Conservation (phyloP, 805 yeast genomes). For the Yarrowia porcina region DNA sequence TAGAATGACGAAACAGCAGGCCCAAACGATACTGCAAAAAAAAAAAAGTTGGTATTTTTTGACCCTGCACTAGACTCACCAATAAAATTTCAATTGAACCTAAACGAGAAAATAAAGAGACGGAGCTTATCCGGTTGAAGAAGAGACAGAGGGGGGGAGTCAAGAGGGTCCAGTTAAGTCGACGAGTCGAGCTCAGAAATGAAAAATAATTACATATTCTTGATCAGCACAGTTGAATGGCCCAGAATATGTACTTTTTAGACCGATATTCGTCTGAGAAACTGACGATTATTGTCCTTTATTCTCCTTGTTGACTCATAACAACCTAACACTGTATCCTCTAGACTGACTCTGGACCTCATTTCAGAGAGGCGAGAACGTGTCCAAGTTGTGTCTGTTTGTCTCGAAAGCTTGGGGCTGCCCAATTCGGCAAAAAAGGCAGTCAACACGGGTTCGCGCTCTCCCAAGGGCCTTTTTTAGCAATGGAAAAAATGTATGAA, state of each 20-base stretch:
- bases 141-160: background rate
- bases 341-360: background rate
- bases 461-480: background rate
- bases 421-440: background rate
- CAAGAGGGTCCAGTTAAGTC: too few relatives aligned
- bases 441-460: background rate
- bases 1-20: too few relatives aligned
- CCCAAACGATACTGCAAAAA: conserved; percentile 7
- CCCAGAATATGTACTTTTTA: too few relatives aligned
- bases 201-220: background rate
- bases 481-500: conserved; percentile 12
- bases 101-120: too few relatives aligned
- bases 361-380: too few relatives aligned
- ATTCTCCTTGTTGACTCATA: too few relatives aligned
- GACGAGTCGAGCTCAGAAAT: too few relatives aligned
- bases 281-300: too few relatives aligned
- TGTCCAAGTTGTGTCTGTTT: background rate
- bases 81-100: conserved; percentile 1
- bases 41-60: background rate
- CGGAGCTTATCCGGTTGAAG: conserved; percentile 21
- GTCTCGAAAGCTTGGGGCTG: background rate
- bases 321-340: too few relatives aligned
- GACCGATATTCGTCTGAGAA: too few relatives aligned
- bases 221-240: too few relatives aligned
- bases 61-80: background rate